Conservation (phyloP, 83 land plant genomes). For the Diphasiastrum complanatum region DNA sequence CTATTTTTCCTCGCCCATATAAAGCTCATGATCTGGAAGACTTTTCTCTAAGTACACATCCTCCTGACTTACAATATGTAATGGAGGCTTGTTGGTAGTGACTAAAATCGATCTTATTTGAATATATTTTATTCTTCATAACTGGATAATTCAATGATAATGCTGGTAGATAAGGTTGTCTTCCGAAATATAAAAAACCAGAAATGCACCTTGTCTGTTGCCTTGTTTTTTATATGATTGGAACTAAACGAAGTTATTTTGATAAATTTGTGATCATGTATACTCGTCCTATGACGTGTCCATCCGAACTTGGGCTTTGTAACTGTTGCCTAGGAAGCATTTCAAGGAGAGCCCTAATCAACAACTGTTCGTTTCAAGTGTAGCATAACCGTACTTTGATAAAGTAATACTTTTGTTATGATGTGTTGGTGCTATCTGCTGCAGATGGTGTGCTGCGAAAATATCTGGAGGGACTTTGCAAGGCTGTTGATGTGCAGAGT, state of each 20-base stretch:
- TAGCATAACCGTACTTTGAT: neutral
- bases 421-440: conserved; percentile 15
- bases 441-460: conserved; percentile 37
- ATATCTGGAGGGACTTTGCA: conserved; percentile 47
- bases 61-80: too few relatives aligned
- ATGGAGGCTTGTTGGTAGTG: neutral
- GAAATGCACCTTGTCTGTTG: too few relatives aligned
- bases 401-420: neutral
- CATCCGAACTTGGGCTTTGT: too few relatives aligned
- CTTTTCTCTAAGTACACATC: conserved; percentile 26
- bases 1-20: conserved; percentile 37
- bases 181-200: too few relatives aligned
- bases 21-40: conserved; percentile 18
- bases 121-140: neutral
- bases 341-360: too few relatives aligned
- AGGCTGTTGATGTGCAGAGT: conserved; percentile 42
- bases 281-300: too few relatives aligned
- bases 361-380: neutral
- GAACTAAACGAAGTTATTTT: too few relatives aligned
- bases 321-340: too few relatives aligned
- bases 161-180: too few relatives aligned
- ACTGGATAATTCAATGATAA: too few relatives aligned
- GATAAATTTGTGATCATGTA: too few relatives aligned
- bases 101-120: neutral
- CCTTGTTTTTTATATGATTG: too few relatives aligned